Evolutionary conservation across 1,139 yeast species (phyloP), one percentile per base, ranked within the genome.

Genomic region (Blastobotrys persicus): DNA sequence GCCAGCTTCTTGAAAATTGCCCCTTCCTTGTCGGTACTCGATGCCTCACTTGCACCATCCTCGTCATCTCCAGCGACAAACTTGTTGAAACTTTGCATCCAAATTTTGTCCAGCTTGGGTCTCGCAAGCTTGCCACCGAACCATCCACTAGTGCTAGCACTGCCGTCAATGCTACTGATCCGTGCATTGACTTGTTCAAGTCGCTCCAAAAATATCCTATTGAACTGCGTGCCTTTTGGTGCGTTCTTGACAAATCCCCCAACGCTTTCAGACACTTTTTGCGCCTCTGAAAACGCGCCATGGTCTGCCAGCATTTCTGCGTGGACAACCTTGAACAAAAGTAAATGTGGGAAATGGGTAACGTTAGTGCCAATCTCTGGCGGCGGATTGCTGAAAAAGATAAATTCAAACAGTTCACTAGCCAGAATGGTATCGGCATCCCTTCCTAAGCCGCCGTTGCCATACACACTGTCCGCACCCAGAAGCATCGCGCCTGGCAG

Each of bases 11-110:
- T 54, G 52, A 55, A 56, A 12, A 56, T 47, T 12, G 43, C 46
- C 26, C 50, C 76, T 26, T 78, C 79, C 32, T 68, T 69, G 1
- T 68, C 71, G 2, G 72, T 54, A 6, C 70, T 69, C n/a, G 58
- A 34, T 7, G 18, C 38, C 5, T 34, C 38, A 34, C 38, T 34
- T 14, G 38, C 59, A 1, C 55, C 59, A 6, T 57, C 61, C 18
- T 67, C 67, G 40, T 83, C 91, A 47, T 88, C 96, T 11, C 98
- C 98, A 2, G 96, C 88, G 55, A 92, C 92, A 64, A 91, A 88
- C 65, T 88, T 88, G 60, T 79, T 81, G 62, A 83, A 80, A n/a
- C 83, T 78, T 59, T 80, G 81, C 64, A 88, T 95, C 54, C 89
- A 73, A 52, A 89, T 83, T 61, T 81, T 85, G 60, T 89, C 95